phyloP scores from a whole-genome alignment of 306 rosid genomes.

The Castanopsis chinensis region DNA sequence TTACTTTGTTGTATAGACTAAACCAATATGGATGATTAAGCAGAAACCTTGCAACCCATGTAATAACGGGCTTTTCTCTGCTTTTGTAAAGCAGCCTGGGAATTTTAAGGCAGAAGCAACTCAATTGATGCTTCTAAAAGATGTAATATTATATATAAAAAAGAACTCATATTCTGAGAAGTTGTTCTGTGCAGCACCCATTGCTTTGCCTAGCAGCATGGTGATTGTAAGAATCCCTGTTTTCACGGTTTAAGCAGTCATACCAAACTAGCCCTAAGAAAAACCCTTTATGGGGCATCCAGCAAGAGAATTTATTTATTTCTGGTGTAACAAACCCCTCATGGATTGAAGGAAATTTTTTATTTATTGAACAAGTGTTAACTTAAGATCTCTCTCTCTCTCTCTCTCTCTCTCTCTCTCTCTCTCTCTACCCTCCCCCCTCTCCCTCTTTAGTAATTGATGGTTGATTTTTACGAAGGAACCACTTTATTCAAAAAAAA shows the following conservation, averaged over 20 bases:
- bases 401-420: not conserved
- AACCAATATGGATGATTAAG: no score
- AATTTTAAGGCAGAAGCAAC: not conserved
- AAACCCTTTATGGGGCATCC: not conserved
- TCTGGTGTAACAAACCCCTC: not conserved
- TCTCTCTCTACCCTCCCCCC: not conserved
- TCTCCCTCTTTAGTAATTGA: not conserved
- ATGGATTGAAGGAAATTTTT: not conserved
- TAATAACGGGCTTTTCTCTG: not conserved
- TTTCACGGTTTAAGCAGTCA: no score
- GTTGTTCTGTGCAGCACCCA: no score
- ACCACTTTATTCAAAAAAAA: no score
- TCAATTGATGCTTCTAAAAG: not conserved
- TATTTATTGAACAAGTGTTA: not conserved
- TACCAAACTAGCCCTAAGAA: not conserved
- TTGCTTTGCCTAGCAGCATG: no score
- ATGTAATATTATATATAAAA: not conserved
- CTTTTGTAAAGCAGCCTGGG: not conserved
- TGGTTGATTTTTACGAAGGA: not conserved
- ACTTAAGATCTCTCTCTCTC: conserved; percentile 2
- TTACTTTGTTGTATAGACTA: no score
- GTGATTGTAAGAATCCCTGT: no score
- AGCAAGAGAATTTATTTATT: not conserved
- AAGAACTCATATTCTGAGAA: no score
- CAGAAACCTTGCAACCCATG: not conserved